Conservation (phyloP, 441 rosid species). For the Mallotus japonicus region DNA sequence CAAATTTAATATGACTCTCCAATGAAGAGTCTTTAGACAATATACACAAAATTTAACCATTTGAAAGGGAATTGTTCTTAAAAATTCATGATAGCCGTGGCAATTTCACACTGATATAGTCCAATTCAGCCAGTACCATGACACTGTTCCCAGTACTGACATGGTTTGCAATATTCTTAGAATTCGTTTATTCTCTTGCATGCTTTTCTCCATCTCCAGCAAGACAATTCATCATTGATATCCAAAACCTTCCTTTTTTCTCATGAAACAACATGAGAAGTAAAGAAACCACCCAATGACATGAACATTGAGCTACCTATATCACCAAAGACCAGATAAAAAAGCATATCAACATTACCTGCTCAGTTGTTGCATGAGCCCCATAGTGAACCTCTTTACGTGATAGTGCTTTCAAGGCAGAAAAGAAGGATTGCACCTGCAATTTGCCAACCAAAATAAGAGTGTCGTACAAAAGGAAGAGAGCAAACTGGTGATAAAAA, state of each 20-base stretch:
- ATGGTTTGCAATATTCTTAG: too few species aligned
- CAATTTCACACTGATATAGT: too few species aligned
- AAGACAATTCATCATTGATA: background rate
- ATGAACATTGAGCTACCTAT: background rate
- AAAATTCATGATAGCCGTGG: too few species aligned
- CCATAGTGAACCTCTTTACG: conserved; percentile 75
- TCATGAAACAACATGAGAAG: background rate
- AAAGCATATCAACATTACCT: conserved; percentile 41
- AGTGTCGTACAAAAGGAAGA: background rate
- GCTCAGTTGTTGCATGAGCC: conserved; percentile 73
- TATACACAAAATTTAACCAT: too few species aligned
- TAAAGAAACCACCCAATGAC: background rate
- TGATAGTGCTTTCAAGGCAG: conserved; percentile 67
- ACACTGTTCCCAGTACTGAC: too few species aligned
- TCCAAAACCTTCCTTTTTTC: background rate
- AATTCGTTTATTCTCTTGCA: background rate
- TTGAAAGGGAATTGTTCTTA: too few species aligned
- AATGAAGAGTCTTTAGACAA: too few species aligned
- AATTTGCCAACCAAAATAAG: conserved; percentile 14
- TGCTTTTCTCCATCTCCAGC: background rate
- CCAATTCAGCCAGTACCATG: too few species aligned
- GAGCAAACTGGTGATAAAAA: background rate
- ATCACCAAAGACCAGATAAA: background rate
- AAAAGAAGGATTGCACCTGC: conserved; percentile 74
- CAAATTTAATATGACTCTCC: too few species aligned